A percentile compares a stretch with the other conserved stretches of the same genome.
Conservation (phyloP, 176 grass and related monocot genomes). For the Leersia perrieri region DNA sequence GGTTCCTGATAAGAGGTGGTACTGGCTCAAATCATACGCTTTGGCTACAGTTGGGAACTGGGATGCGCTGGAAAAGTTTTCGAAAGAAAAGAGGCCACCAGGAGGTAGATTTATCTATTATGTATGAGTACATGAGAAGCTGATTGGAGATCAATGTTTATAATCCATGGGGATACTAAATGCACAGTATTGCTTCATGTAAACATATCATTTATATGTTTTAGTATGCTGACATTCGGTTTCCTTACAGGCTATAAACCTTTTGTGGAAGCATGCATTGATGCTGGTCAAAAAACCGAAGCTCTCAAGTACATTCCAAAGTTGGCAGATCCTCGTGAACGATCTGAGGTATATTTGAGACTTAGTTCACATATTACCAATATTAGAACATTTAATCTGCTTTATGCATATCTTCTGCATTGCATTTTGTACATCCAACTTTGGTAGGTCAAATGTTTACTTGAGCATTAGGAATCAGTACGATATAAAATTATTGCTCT, state of each 20-base stretch:
- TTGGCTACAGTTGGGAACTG: constrained; percentile 93
- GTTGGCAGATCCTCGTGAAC: constrained; percentile 71
- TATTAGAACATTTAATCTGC: not conserved
- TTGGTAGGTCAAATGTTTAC: constrained; percentile 6
- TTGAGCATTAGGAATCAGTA: not conserved
- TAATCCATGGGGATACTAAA: not conserved
- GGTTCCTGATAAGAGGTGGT: constrained; percentile 99
- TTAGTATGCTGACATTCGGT: not conserved
- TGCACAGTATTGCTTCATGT: constrained; percentile 8
- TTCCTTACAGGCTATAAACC: constrained; percentile 72
- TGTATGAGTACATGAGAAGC: not conserved
- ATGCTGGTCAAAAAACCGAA: constrained; percentile 84
- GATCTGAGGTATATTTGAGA: constrained; percentile 69
- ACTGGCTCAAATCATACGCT: constrained; percentile 97
- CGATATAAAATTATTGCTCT: too few relatives aligned
- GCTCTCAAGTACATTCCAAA: constrained; percentile 88
- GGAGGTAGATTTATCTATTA: constrained; percentile 62
- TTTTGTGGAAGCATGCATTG: constrained; percentile 98
- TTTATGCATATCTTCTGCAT: not conserved
- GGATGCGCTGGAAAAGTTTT: constrained; percentile 92
- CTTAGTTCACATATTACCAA: not conserved
- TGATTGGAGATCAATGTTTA: not conserved
- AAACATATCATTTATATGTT: not conserved
- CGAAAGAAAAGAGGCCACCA: constrained; percentile 86
- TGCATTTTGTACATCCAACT: not conserved